A percentile compares a stretch with the other conserved stretches of the same genome.
Conservation (phyloP, 495 filamentous ascomycete genomes). For the Platismatia glauca region DNA sequence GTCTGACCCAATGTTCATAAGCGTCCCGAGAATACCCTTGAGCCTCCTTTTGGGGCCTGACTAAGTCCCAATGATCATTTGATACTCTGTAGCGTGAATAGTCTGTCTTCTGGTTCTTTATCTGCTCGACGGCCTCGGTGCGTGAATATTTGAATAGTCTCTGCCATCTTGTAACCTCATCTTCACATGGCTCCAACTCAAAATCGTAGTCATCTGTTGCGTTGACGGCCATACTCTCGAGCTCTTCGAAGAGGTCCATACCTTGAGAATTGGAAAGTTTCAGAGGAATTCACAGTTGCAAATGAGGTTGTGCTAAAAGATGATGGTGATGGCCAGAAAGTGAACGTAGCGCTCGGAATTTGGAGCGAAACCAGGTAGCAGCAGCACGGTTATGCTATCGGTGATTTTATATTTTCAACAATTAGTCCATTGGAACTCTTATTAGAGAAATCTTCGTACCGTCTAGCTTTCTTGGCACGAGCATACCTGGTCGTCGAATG, state of each 20-base stretch:
- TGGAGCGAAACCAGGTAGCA: too few species aligned
- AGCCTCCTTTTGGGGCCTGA: not conserved
- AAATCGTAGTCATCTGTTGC: conserved; percentile 4
- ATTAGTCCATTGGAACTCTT: too few species aligned
- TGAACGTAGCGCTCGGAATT: too few species aligned
- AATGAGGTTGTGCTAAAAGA: not conserved
- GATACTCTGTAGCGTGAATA: not conserved
- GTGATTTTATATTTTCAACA: too few species aligned
- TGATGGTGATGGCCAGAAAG: too few species aligned
- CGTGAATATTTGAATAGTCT: not conserved
- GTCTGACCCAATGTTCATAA: conserved; percentile 12
- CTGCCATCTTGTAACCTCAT: not conserved
- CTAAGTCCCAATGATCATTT: not conserved
- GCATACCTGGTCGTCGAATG: conserved; percentile 18
- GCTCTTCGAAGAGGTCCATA: conserved; percentile 26
- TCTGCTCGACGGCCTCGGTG: not conserved
- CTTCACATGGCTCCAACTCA: not conserved
- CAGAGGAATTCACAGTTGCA: not conserved
- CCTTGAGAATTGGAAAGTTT: not conserved
- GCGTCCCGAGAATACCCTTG: conserved; percentile 18
- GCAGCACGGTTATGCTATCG: too few species aligned
- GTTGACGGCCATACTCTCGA: conserved; percentile 23
- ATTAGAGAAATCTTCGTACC: too few species aligned
- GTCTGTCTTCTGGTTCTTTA: not conserved
- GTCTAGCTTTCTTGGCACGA: too few species aligned